Percentiles rank a stretch among this genome's conserved stretches.
phyloP scores from a whole-genome alignment of 2,329 filamentous ascomycete genomes.

The Botrytis cinerea region DNA sequence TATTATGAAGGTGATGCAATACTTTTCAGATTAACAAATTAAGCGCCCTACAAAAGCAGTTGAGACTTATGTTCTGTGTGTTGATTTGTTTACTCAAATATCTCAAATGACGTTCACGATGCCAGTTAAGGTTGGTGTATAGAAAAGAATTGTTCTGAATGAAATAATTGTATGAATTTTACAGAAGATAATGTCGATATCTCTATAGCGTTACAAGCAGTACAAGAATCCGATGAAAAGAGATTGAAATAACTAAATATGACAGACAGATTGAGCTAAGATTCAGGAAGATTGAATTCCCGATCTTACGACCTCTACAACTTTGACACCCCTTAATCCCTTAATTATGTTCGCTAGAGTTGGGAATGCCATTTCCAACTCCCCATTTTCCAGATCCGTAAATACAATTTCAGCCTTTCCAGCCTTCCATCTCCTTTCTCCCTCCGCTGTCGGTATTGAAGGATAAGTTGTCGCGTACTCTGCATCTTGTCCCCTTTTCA shows the following conservation, averaged over 20 bases:
- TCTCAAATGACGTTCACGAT: neutral
- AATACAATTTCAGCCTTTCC: conserved; percentile 27
- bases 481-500: neutral
- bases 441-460: neutral
- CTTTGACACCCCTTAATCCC: conserved; percentile 28
- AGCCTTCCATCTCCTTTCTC: conserved; percentile 30
- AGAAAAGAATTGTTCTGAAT: neutral
- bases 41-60: neutral
- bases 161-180: neutral
- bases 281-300: neutral
- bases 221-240: neutral
- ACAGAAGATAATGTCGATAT: neutral
- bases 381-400: conserved; percentile 25
- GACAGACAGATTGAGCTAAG: neutral
- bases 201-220: neutral
- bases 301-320: conserved; percentile 23
- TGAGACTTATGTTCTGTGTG: neutral
- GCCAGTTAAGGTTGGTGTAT: neutral
- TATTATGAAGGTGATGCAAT: no score
- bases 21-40: no score
- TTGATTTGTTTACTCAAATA: neutral
- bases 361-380: conserved; percentile 29
- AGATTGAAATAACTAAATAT: neutral
- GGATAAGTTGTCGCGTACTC: neutral
- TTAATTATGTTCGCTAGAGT: conserved; percentile 30